These are phyloP conservation scores for Rostrohypoxylon terebratum DNA, from an alignment of 495 filamentous ascomycete genomes.

Conservation along the genomic window DNA sequence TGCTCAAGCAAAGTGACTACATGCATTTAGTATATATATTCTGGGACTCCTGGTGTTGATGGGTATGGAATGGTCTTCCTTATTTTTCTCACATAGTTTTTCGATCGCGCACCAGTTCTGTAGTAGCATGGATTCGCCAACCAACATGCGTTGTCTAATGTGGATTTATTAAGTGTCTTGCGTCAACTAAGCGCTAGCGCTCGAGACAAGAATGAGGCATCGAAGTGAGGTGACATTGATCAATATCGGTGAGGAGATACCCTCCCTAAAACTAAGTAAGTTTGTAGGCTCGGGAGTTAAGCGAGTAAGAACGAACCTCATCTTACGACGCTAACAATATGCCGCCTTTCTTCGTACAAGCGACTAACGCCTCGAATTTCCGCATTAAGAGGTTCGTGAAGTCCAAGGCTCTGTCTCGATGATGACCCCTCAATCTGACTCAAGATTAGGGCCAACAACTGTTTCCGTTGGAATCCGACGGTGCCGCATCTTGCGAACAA, in stretches of 20 bases:
- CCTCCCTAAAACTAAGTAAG: conserved; percentile 22
- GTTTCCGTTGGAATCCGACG: not conserved
- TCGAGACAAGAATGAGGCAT: not conserved
- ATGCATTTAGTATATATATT: not conserved
- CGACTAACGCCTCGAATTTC: not conserved
- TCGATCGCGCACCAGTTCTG: not conserved
- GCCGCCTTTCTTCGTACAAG: not conserved
- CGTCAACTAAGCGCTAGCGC: not conserved
- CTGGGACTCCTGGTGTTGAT: not conserved
- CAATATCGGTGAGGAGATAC: conserved; percentile 14
- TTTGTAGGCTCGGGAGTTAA: conserved; percentile 3
- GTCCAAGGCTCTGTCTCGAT: not conserved
- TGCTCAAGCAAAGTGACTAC: not conserved
- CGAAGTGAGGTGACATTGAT: conserved; percentile 21
- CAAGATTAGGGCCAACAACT: not conserved
- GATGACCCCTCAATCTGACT: not conserved
- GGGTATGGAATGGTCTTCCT: not conserved
- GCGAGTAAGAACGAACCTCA: conserved; percentile 12
- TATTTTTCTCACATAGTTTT: not conserved
- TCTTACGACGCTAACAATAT: conserved; percentile 7
- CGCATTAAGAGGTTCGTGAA: not conserved
- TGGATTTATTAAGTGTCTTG: conserved; percentile 7
- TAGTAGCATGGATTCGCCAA: conserved; percentile 3
- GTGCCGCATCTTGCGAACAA: not conserved
- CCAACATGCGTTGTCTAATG: conserved; percentile 1